Evolutionary conservation across 306 rosid genomes (phyloP).

Genomic region (Cucumis melo): DNA sequence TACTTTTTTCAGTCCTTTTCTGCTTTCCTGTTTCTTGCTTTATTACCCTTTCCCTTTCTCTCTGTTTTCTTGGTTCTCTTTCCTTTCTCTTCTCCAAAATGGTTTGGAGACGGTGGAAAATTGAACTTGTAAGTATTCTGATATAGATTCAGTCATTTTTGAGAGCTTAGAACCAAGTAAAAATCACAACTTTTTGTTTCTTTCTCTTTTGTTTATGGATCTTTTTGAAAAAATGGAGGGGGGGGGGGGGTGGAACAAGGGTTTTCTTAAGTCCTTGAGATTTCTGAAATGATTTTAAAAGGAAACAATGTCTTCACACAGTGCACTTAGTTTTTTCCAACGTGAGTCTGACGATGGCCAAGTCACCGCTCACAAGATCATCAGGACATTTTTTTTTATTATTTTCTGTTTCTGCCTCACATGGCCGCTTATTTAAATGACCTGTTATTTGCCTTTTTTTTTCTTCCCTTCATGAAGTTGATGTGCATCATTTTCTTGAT

Average conservation of each 20-base stretch:
- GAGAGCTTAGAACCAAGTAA: neutral
- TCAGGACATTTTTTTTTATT: constrained; percentile 32
- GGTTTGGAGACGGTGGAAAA: neutral
- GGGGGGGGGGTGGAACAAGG: neutral
- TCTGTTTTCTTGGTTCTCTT: constrained; percentile 1
- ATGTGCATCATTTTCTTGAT: constrained; percentile 17
- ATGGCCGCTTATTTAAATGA: constrained; percentile 17
- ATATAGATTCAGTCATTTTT: neutral
- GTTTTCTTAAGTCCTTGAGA: neutral
- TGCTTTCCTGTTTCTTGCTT: constrained; percentile 37
- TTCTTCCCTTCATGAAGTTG: constrained; percentile 8
- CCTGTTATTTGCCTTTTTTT: constrained; percentile 4
- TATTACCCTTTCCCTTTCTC: constrained; percentile 40
- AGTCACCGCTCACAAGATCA: constrained; percentile 2
- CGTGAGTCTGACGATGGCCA: constrained; percentile 25
- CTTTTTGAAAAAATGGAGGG: neutral
- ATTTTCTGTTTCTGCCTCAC: constrained; percentile 41
- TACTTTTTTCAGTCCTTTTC: constrained; percentile 54
- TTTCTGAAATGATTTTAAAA: neutral
- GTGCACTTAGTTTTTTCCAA: constrained; percentile 13
- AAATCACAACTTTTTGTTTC: neutral
- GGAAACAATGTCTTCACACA: neutral
- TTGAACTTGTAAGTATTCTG: neutral
- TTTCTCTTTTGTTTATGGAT: neutral
- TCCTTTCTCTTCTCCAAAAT: constrained; percentile 5